Percentiles rank a stretch among this genome's conserved stretches.
These are phyloP conservation scores for Euphorbia corollata DNA, from an alignment of 441 rosid species.

Conservation along the genomic window DNA sequence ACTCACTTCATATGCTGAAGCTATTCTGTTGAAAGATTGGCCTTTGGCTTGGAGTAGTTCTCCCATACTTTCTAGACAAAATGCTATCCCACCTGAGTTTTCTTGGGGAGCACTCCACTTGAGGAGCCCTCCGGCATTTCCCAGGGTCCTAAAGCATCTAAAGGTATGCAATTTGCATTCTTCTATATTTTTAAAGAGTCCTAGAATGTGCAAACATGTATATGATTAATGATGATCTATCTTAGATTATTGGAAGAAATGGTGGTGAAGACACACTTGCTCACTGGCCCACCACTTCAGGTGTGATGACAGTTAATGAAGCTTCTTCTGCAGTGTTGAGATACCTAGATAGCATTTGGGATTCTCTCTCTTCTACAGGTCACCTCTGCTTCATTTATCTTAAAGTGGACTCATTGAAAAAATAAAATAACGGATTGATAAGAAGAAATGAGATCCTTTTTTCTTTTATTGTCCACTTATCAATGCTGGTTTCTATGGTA, in stretches of 20 bases:
- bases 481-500: background rate
- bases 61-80: constrained; percentile 78
- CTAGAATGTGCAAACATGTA: constrained; percentile 13
- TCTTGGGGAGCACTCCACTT: constrained; percentile 80
- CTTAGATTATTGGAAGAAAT: constrained; percentile 74
- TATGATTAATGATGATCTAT: constrained; percentile 24
- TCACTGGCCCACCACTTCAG: constrained; percentile 85
- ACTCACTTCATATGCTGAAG: constrained; percentile 80
- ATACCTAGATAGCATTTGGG: constrained; percentile 80
- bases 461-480: background rate
- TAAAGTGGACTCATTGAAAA: background rate
- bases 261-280: constrained; percentile 96
- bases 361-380: constrained; percentile 88
- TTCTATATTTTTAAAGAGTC: constrained; percentile 14
- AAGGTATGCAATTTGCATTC: constrained; percentile 42
- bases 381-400: constrained; percentile 17
- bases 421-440: background rate
- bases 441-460: background rate
- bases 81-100: constrained; percentile 80
- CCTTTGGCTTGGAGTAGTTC: constrained; percentile 93
- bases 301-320: constrained; percentile 69
- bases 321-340: constrained; percentile 78
- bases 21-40: constrained; percentile 80
- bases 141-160: constrained; percentile 76
- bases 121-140: constrained; percentile 83